Evolutionary conservation across 1,284 basidiomycete species (phyloP), one percentile per base, ranked within the genome.

Genomic region (Cryptococcus wingfieldii): DNA sequence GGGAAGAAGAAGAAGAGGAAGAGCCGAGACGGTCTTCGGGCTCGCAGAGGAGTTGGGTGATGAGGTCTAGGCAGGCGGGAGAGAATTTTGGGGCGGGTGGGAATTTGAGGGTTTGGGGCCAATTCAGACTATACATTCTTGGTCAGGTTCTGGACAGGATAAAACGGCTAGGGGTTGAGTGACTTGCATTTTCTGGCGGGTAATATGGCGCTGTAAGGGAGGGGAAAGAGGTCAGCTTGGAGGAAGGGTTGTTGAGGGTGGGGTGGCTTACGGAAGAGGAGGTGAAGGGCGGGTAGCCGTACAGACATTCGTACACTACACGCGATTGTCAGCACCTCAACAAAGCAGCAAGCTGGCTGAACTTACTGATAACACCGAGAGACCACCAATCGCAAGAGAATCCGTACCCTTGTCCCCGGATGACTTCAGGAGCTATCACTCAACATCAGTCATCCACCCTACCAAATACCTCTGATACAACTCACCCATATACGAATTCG

Each of bases 371-470:
- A 53, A 95, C 88, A 23, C 93, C 93, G 48, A 97, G 81, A 72
- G 89, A 92, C 94, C 95, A 98, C 93, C 93, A 98, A 72, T 98
- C 94, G 72, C 91, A 96, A 38, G 88, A 89, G 76, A 90, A 94
- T 47, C 89, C 86, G 77, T 98, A 98, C 25, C 93, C 94, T 69
- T 76, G 65, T 0, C 81, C 81, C 38, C 92, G 84, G 66, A 98
- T 90, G 42, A 98, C 94, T 74, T 98, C 95, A 34, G 92, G 91
- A 10, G 90, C 92, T 90, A 90, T 89, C 87, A 75, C 18, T 67
- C 62, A 69, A 71, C 56, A 68, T 71, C 61, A 68, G 67, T 60
- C 66, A 62, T 31, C 10, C 31, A 34, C 31, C 31, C 28, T 37
- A 28, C 16, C 25, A 47, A 38, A 38, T n/a, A 3, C 4, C 13